Percentiles rank a stretch among this genome's conserved stretches.
phyloP scores from a whole-genome alignment of 768 basidiomycete genomes.

The Trametes sanguinea region DNA sequence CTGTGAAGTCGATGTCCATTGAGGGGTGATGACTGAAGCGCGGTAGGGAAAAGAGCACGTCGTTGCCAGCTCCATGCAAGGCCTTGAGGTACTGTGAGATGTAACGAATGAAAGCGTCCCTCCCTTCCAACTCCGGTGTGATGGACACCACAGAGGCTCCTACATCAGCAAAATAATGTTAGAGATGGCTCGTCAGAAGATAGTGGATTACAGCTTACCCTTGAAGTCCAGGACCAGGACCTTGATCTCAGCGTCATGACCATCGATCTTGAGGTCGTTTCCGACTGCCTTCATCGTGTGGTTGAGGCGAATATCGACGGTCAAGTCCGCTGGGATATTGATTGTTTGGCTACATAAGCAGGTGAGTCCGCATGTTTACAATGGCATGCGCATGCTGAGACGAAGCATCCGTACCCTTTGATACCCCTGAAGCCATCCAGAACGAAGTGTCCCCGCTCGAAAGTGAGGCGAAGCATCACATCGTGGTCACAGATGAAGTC shows the following conservation, averaged over 20 bases:
- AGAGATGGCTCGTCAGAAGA: too few species aligned
- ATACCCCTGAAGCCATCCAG: conserved; percentile 20
- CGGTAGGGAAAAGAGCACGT: conserved; percentile 36
- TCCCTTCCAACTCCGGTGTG: conserved; percentile 15
- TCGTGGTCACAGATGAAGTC: conserved; percentile 39
- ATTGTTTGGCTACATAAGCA: background rate
- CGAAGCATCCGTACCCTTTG: background rate
- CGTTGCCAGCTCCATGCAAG: conserved; percentile 31
- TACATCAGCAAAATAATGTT: background rate
- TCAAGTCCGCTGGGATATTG: background rate
- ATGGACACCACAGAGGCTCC: background rate
- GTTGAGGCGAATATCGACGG: conserved; percentile 28
- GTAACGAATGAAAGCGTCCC: conserved; percentile 10
- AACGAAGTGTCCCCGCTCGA: conserved; percentile 30
- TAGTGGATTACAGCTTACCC: background rate
- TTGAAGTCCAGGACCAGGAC: conserved; percentile 25
- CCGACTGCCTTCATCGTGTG: conserved; percentile 21
- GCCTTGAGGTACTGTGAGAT: conserved; percentile 29
- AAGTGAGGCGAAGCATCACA: conserved; percentile 28
- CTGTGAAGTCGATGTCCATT: conserved; percentile 30
- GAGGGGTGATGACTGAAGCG: conserved; percentile 30
- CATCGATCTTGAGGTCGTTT: conserved; percentile 28
- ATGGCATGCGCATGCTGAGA: too few species aligned
- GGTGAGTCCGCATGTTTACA: too few species aligned
- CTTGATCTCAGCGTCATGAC: conserved; percentile 23